These are phyloP conservation scores for Simplicillium sp. DNA, from an alignment of 2,329 filamentous ascomycete genomes.

Conservation along the genomic window DNA sequence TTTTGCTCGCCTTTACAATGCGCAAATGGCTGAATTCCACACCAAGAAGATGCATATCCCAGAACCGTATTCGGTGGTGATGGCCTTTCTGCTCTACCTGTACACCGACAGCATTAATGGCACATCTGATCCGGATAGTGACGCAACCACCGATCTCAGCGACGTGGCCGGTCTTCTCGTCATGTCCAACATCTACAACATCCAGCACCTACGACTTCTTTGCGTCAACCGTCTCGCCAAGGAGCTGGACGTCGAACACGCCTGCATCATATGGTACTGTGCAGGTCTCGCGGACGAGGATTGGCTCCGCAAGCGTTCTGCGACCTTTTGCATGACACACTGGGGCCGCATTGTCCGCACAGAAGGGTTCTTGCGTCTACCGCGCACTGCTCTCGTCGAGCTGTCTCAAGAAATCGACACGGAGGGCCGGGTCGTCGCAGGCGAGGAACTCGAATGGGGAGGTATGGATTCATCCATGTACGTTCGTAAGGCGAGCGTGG, in stretches of 20 bases:
- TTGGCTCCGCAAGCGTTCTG: slow-evolving; percentile 84
- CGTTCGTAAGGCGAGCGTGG: slow-evolving; percentile 48
- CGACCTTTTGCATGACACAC: slow-evolving; percentile 80
- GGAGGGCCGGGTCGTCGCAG: slow-evolving; percentile 83
- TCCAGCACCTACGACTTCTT: slow-evolving; percentile 81
- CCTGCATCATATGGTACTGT: slow-evolving; percentile 93
- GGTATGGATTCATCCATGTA: slow-evolving; percentile 25
- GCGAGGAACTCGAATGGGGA: slow-evolving; percentile 64
- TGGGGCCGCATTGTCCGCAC: slow-evolving; percentile 94
- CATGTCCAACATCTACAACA: slow-evolving; percentile 97
- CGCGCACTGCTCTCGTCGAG: slow-evolving; percentile 72
- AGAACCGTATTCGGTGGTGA: slow-evolving; percentile 88
- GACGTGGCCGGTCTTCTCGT: slow-evolving; percentile 92
- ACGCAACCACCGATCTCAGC: slow-evolving; percentile 66
- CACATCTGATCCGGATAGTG: slow-evolving; percentile 41
- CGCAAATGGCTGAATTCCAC: slow-evolving; percentile 96
- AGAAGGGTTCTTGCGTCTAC: slow-evolving; percentile 73
- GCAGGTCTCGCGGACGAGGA: slow-evolving; percentile 84
- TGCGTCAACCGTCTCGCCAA: slow-evolving; percentile 85
- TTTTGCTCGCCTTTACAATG: slow-evolving; percentile 81
- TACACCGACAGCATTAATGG: slow-evolving; percentile 86
- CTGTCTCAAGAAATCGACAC: slow-evolving; percentile 88
- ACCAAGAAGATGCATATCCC: slow-evolving; percentile 97
- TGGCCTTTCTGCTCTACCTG: slow-evolving; percentile 89
- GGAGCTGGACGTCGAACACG: slow-evolving; percentile 89